Evolutionary conservation across 495 filamentous ascomycete genomes (phyloP).

Genomic region (Neurospora hispaniola): DNA sequence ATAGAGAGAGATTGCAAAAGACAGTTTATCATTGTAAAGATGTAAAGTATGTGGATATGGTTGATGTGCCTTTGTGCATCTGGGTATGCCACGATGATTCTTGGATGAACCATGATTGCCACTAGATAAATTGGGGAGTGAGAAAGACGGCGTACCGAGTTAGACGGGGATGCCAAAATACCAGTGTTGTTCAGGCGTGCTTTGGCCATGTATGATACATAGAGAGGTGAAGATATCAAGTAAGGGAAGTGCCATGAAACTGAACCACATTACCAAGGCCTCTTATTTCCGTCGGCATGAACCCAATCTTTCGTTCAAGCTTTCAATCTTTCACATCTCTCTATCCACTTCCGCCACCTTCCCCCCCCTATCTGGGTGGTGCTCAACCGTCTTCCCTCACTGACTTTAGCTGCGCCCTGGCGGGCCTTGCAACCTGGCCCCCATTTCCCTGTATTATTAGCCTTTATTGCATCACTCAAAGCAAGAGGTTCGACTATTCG

Average conservation of each 20-base stretch:
- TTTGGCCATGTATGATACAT: background rate
- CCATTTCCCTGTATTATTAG: no score
- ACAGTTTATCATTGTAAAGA: background rate
- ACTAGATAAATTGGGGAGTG: no score
- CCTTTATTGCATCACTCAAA: no score
- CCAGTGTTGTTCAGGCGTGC: background rate
- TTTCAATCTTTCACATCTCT: background rate
- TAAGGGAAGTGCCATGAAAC: background rate
- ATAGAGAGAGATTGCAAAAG: background rate
- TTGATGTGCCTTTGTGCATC: no score
- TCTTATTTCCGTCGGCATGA: background rate
- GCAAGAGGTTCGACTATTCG: no score
- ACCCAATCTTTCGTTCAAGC: background rate
- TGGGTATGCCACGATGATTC: no score
- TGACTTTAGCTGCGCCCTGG: no score
- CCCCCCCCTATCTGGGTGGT: no score
- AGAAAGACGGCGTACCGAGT: no score
- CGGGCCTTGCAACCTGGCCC: no score
- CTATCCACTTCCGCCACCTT: background rate
- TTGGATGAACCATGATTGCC: no score
- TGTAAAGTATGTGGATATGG: background rate
- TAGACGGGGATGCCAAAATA: background rate
- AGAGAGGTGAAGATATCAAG: background rate
- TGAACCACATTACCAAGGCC: background rate
- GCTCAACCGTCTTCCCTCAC: no score